These are phyloP conservation scores for Monosporascus sp. DNA, from an alignment of 2,329 filamentous ascomycete genomes.

Conservation along the genomic window DNA sequence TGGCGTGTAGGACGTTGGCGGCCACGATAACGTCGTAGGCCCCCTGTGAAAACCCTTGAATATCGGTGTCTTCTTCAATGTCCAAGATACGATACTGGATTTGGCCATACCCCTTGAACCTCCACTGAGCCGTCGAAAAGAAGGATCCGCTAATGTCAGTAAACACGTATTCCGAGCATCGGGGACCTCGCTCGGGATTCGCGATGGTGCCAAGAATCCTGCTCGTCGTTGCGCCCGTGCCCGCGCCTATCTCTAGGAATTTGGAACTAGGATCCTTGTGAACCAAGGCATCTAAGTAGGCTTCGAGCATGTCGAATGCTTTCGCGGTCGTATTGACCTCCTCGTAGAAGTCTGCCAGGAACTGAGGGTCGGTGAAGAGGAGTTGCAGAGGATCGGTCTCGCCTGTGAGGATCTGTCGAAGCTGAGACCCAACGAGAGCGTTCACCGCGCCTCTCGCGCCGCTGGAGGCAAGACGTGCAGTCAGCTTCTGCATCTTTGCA, in stretches of 20 bases:
- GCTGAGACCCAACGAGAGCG: too few species aligned
- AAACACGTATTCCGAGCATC: background rate
- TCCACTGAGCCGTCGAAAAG: too few species aligned
- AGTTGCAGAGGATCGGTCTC: too few species aligned
- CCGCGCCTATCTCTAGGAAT: slow-evolving; percentile 12
- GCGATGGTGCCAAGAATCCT: slow-evolving; percentile 7
- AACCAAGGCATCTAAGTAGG: background rate
- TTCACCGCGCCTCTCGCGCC: too few species aligned
- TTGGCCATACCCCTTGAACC: slow-evolving; percentile 1
- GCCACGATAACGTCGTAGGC: slow-evolving; percentile 22
- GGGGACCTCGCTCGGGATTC: background rate
- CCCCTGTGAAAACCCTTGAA: slow-evolving; percentile 6
- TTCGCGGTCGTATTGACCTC: too few species aligned
- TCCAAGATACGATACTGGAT: slow-evolving; percentile 28
- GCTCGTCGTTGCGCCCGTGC: slow-evolving; percentile 2
- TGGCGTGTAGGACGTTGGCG: slow-evolving; percentile 17
- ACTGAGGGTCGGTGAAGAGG: too few species aligned
- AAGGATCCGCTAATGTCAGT: slow-evolving; percentile 5
- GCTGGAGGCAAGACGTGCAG: too few species aligned
- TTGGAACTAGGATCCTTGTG: slow-evolving; percentile 9
- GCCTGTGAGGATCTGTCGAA: too few species aligned
- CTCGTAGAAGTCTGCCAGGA: too few species aligned
- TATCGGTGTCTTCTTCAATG: slow-evolving; percentile 18
- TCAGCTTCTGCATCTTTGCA: too few species aligned
- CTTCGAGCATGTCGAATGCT: too few species aligned